Evolutionary conservation across 305 asterid species (phyloP).

Genomic region (Rubia balearica): DNA sequence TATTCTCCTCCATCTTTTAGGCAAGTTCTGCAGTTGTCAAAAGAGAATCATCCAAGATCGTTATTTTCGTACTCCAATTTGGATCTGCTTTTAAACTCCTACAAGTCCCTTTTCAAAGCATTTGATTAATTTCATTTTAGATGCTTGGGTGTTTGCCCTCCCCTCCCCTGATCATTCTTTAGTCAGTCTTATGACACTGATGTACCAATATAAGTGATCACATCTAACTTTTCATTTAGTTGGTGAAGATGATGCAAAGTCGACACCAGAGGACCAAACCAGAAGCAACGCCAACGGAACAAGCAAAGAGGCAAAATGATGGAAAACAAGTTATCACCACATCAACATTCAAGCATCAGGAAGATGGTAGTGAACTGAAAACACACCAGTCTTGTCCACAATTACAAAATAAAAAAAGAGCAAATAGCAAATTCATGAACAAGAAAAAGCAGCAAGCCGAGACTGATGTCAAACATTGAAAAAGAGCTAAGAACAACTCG

Average conservation of each 20-base stretch:
- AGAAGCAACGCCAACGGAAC: background rate
- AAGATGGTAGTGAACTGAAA: background rate
- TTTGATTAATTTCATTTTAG: too few species aligned
- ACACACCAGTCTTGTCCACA: background rate
- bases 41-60: too few species aligned
- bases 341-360: background rate
- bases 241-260: background rate
- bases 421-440: conserved; percentile 1
- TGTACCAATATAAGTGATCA: background rate
- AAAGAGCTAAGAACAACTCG: background rate
- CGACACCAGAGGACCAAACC: background rate
- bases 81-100: too few species aligned
- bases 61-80: too few species aligned
- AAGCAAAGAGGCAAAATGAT: background rate
- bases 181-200: background rate
- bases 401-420: background rate
- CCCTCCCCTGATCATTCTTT: too few species aligned
- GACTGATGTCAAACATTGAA: background rate
- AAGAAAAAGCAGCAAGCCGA: background rate
- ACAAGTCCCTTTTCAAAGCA: too few species aligned
- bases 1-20: too few species aligned
- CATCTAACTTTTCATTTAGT: background rate
- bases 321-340: too few species aligned
- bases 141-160: too few species aligned
- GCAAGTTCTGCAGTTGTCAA: too few species aligned